Conservation (phyloP, 148 eudicot species). For the Euryodendron excelsum region DNA sequence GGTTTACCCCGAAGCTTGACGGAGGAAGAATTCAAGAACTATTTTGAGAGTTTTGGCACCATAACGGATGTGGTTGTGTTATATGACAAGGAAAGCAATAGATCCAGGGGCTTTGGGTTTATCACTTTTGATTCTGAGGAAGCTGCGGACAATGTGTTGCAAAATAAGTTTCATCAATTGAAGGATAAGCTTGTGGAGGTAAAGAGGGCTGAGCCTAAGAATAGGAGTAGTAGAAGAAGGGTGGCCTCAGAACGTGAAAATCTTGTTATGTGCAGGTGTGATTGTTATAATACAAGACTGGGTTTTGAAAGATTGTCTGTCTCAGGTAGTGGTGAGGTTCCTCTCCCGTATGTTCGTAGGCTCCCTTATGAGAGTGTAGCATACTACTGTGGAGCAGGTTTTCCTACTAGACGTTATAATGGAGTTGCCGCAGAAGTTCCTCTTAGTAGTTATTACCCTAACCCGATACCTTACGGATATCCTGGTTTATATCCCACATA, state of each 20-base stretch:
- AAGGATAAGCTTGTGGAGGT: conserved; percentile 12
- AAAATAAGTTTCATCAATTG: conserved; percentile 11
- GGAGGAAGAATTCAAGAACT: conserved; percentile 7
- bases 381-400: background rate
- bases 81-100: background rate
- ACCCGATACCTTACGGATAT: background rate
- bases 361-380: background rate
- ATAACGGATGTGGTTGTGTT: conserved; percentile 11
- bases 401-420: background rate
- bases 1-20: conserved; percentile 16
- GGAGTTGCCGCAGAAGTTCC: background rate
- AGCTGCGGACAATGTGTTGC: conserved; percentile 3
- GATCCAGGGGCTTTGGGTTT: conserved; percentile 22
- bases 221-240: background rate
- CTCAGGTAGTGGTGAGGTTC: background rate
- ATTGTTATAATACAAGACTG: background rate
- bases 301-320: background rate
- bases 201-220: conserved; percentile 11
- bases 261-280: background rate
- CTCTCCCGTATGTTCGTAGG: too few species aligned
- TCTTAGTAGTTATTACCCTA: background rate
- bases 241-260: too few species aligned
- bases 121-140: conserved; percentile 18
- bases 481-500: background rate
- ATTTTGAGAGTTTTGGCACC: conserved; percentile 12